These are phyloP conservation scores for Fusarium anthophilum DNA, from an alignment of 2,329 filamentous ascomycete species.

Conservation along the genomic window DNA sequence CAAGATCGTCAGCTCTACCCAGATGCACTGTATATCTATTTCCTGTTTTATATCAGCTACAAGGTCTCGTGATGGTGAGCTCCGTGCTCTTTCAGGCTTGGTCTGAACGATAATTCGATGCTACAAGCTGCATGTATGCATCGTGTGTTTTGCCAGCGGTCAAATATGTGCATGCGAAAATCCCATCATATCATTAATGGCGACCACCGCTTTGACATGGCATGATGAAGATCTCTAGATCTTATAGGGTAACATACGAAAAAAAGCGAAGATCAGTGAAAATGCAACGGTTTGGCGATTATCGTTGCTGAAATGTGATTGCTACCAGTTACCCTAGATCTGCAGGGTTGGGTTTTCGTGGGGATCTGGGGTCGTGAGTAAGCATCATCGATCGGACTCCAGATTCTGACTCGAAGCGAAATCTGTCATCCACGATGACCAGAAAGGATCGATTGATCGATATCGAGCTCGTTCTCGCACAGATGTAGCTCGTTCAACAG, in stretches of 20 bases:
- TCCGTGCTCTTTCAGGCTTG: slow-evolving; percentile 1
- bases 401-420: neutral
- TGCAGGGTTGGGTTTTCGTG: neutral
- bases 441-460: neutral
- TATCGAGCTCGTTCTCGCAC: neutral
- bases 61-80: neutral
- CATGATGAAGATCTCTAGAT: neutral
- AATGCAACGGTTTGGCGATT: neutral
- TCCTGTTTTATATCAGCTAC: neutral
- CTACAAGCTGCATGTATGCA: neutral
- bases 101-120: neutral
- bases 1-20: slow-evolving; percentile 20
- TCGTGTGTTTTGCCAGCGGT: neutral
- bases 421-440: neutral
- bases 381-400: neutral
- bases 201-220: neutral
- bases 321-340: slow-evolving; percentile 9
- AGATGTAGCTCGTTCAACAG: neutral
- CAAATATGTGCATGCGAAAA: neutral
- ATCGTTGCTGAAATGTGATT: neutral
- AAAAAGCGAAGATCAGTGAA: neutral
- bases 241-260: neutral
- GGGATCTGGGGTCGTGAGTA: neutral
- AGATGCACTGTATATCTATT: slow-evolving; percentile 7
- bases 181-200: neutral